Percentiles rank a stretch among this genome's conserved stretches.
phyloP scores from a whole-genome alignment of 176 grass and related monocot species.

The Hsuehochloa calcarea region DNA sequence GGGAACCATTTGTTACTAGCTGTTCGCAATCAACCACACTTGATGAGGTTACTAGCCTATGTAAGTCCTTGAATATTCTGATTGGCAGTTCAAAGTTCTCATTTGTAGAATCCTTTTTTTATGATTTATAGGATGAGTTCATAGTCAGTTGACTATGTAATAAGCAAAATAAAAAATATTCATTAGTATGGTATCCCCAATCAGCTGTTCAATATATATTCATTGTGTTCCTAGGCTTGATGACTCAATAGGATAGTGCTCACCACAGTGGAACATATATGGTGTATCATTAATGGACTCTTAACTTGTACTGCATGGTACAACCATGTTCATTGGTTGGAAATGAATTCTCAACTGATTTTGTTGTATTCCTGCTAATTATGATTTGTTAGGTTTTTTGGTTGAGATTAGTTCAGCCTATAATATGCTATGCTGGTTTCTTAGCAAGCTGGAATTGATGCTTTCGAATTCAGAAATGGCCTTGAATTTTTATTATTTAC shows the following conservation, averaged over 20 bases:
- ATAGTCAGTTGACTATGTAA: slow-evolving; percentile 4
- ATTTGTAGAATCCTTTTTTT: slow-evolving; percentile 1
- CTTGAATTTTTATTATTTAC: neutral
- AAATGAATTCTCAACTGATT: slow-evolving; percentile 11
- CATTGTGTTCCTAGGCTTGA: neutral
- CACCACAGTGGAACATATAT: neutral
- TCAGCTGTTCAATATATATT: neutral
- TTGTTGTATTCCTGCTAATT: slow-evolving; percentile 2
- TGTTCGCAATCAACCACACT: slow-evolving; percentile 71
- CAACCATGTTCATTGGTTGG: neutral
- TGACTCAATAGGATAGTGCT: neutral
- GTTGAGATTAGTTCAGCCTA: neutral
- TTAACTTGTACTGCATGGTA: neutral
- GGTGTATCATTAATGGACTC: neutral
- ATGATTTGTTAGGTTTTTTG: neutral
- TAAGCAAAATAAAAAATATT: neutral
- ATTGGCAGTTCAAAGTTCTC: slow-evolving; percentile 5
- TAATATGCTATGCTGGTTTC: slow-evolving; percentile 2
- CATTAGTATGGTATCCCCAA: slow-evolving; percentile 1
- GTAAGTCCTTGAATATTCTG: slow-evolving; percentile 56
- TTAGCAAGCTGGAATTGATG: neutral
- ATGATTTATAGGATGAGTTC: neutral
- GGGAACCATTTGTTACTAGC: slow-evolving; percentile 69
- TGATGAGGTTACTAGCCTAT: slow-evolving; percentile 79
- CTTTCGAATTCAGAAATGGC: neutral